Conservation (phyloP, 2,329 filamentous ascomycete genomes). For the Colletotrichum chrysophilum region DNA sequence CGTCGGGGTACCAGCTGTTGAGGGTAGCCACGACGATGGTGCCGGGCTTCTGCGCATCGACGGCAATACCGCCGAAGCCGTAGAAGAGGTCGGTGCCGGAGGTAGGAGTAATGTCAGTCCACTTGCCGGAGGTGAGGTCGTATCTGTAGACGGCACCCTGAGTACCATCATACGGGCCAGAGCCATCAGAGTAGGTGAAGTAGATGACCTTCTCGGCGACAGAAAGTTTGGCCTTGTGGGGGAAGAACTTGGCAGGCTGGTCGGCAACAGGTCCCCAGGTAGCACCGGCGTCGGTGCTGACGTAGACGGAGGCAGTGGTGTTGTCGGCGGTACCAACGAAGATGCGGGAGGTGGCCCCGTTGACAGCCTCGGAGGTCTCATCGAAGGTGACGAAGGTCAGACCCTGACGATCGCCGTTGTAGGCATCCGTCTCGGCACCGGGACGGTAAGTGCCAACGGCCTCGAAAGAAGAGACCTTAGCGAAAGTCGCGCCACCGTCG, state of each 20-base stretch:
- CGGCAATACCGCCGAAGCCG: slow-evolving; percentile 60
- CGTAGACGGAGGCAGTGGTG: slow-evolving; percentile 55
- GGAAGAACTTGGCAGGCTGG: slow-evolving; percentile 56
- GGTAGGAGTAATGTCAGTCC: slow-evolving; percentile 63
- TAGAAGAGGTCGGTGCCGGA: slow-evolving; percentile 51
- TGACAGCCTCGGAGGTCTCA: slow-evolving; percentile 48
- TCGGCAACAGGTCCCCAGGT: slow-evolving; percentile 56
- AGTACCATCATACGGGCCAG: slow-evolving; percentile 62
- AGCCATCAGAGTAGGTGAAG: slow-evolving; percentile 58
- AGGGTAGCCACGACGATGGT: slow-evolving; percentile 61
- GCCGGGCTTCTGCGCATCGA: slow-evolving; percentile 59
- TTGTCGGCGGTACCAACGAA: slow-evolving; percentile 63
- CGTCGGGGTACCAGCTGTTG: slow-evolving; percentile 66
- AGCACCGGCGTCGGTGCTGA: slow-evolving; percentile 56
- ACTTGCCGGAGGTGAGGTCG: slow-evolving; percentile 50
- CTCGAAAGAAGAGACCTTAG: slow-evolving; percentile 58
- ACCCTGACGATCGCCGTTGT: slow-evolving; percentile 47
- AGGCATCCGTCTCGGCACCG: slow-evolving; percentile 47
- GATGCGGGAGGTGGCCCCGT: slow-evolving; percentile 58
- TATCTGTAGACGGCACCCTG: slow-evolving; percentile 60
- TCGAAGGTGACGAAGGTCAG: slow-evolving; percentile 61
- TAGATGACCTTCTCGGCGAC: slow-evolving; percentile 53
- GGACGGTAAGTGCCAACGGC: slow-evolving; percentile 55
- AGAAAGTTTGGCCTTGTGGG: slow-evolving; percentile 58
- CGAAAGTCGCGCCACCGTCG: slow-evolving; percentile 52